A percentile compares a stretch with the other conserved stretches of the same genome.
These are phyloP conservation scores for Pulveroboletus ravenelii DNA, from an alignment of 768 basidiomycete genomes.

Conservation along the genomic window DNA sequence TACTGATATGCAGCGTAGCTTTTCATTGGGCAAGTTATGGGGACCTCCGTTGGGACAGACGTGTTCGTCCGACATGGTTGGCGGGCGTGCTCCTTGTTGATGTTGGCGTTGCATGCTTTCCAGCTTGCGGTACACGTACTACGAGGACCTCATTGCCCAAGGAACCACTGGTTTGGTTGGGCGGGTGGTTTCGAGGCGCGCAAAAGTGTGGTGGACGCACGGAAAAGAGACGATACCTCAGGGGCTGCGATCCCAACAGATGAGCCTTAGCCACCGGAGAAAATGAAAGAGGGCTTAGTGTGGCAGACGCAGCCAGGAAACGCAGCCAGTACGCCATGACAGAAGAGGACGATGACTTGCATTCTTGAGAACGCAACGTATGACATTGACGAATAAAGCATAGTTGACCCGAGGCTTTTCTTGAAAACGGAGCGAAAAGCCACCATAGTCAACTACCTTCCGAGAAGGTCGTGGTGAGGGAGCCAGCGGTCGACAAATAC, in stretches of 20 bases:
- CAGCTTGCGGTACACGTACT: constrained; percentile 53
- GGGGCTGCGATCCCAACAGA: neutral
- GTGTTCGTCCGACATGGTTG: constrained; percentile 70
- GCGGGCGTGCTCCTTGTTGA: constrained; percentile 58
- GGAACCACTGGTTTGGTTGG: constrained; percentile 57
- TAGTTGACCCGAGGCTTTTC: neutral
- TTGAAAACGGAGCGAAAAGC: neutral
- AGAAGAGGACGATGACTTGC: neutral
- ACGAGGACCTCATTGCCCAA: constrained; percentile 60
- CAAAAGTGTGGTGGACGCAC: constrained; percentile 32
- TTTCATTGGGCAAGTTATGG: constrained; percentile 80
- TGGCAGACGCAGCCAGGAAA: neutral
- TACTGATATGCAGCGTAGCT: constrained; percentile 26
- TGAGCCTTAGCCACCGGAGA: constrained; percentile 3
- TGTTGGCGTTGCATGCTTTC: constrained; percentile 54
- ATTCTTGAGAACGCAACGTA: neutral
- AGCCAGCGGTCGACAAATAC: neutral
- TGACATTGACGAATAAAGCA: neutral
- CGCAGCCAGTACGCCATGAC: constrained; percentile 1
- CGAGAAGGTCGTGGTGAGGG: neutral
- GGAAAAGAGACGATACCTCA: neutral
- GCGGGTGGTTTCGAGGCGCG: constrained; percentile 49
- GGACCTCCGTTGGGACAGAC: constrained; percentile 68
- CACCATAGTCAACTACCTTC: neutral
- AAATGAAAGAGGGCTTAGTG: constrained; percentile 1